Evolutionary conservation across 2,329 filamentous ascomycete species (phyloP), one percentile per base, ranked within the genome.

Genomic region (Tolypocladium tundrense): DNA sequence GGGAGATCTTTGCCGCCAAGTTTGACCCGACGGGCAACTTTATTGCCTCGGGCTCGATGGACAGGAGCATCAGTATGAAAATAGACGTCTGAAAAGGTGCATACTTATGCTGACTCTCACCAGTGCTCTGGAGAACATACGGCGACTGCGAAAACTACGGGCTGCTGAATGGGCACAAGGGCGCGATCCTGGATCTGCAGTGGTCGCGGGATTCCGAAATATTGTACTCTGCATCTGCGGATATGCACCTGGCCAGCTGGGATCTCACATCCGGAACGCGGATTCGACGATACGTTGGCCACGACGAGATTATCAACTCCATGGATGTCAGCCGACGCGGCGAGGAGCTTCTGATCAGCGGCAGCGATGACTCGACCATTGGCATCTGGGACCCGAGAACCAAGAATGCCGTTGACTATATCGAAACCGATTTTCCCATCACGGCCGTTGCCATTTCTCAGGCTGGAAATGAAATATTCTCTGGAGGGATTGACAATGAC

Each of bases 131-230:
- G 94, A 85, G 88, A 67, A 95, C 92, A 1, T 91, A 93, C 61
- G 93, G 91, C 67, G 83, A 91, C 66, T 97, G 93, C 76, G 90
- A 96, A 68, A 99, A 99, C 75, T 97, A 97, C 68, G 92, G 93
- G 60, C 77, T 90, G 35, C 79, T 99, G 56, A 91, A 80, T 10
- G 94, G 94, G 40, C 94, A 99, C 76, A 91, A 90, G 70, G 91
- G 91, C 64, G 94, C 94, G 1, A 79, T 99, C 54, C 79, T 97
- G 33, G 94, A 97, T 72, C 77, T 99, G 52, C 91, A 96, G 69
- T 99, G 94, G 94, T 96, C 94, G 35, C 88, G 94, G 70, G 94
- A 99, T 75, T 95, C 91, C 24, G 86, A 88, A 67, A 88, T 93
- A 48, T 73, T 99, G 55, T 97, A 93, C 69, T 94, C 93, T 9